phyloP scores from a whole-genome alignment of 495 filamentous ascomycete species.

The Penicillium samsonianum region DNA sequence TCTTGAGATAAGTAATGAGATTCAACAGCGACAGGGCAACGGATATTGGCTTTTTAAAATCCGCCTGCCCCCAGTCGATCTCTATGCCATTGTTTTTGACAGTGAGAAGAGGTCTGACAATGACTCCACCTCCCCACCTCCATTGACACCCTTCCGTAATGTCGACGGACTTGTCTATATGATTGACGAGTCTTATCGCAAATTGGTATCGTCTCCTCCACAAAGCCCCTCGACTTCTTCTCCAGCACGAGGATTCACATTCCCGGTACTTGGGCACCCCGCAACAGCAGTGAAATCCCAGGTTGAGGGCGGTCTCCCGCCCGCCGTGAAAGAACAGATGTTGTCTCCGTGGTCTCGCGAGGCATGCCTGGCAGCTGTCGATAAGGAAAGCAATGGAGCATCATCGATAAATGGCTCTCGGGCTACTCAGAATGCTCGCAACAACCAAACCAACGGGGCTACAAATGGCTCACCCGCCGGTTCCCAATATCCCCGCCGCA shows the following conservation, averaged over 20 bases:
- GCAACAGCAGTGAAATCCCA: slow-evolving; percentile 25
- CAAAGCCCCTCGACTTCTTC: slow-evolving; percentile 70
- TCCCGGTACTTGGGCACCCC: slow-evolving; percentile 56
- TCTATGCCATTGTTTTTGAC: slow-evolving; percentile 48
- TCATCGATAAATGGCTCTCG: slow-evolving; percentile 73
- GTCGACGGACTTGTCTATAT: slow-evolving; percentile 65
- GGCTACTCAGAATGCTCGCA: slow-evolving; percentile 58
- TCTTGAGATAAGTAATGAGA: slow-evolving; percentile 69
- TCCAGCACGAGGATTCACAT: slow-evolving; percentile 63
- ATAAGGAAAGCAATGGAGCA: slow-evolving; percentile 65
- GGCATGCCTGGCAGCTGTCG: slow-evolving; percentile 62
- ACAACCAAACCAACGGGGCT: slow-evolving; percentile 58
- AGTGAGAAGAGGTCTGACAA: slow-evolving; percentile 21
- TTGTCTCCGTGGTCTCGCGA: slow-evolving; percentile 79
- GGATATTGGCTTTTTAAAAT: slow-evolving; percentile 74
- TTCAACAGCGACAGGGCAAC: slow-evolving; percentile 67
- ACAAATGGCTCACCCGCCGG: slow-evolving; percentile 35
- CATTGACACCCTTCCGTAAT: slow-evolving; percentile 39
- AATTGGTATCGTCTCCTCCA: slow-evolving; percentile 57
- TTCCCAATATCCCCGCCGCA: slow-evolving; percentile 35
- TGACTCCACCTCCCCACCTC: slow-evolving; percentile 10
- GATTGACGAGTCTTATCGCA: slow-evolving; percentile 68
- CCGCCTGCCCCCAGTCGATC: slow-evolving; percentile 52
- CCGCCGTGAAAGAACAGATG: slow-evolving; percentile 64
- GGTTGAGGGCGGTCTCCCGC: slow-evolving; percentile 39